These are phyloP conservation scores for Letharia lupina DNA, from an alignment of 495 filamentous ascomycete genomes.

Conservation along the genomic window DNA sequence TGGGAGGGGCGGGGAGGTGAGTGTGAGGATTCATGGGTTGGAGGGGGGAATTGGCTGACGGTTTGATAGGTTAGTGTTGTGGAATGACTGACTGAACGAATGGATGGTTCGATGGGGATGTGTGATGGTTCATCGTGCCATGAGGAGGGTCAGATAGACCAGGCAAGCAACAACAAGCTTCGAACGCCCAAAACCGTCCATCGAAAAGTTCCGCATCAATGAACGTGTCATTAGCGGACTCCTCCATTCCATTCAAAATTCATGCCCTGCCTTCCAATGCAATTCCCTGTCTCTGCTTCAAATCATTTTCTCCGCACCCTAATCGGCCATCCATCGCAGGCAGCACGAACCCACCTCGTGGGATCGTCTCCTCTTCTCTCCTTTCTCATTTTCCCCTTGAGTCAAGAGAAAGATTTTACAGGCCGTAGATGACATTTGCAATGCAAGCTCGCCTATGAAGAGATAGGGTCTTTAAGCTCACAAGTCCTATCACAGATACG, in stretches of 20 bases:
- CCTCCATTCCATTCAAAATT: neutral
- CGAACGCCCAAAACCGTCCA: neutral
- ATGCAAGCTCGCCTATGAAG: constrained; percentile 63
- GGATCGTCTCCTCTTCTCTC: constrained; percentile 10
- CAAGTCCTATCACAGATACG: constrained; percentile 91
- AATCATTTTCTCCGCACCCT: neutral
- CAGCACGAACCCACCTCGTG: constrained; percentile 1
- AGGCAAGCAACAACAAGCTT: neutral
- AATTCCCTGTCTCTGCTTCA: neutral
- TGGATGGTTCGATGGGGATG: too few species aligned
- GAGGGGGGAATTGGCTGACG: neutral
- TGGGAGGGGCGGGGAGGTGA: neutral
- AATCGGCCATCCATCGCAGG: constrained; percentile 10
- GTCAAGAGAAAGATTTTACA: constrained; percentile 7
- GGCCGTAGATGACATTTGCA: constrained; percentile 25
- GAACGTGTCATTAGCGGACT: neutral
- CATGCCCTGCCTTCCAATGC: neutral
- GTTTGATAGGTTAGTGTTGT: neutral
- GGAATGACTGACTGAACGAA: neutral
- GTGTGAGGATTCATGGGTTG: neutral
- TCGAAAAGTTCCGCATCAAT: neutral
- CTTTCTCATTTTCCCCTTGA: constrained; percentile 21
- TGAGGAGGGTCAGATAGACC: too few species aligned
- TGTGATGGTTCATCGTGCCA: too few species aligned
- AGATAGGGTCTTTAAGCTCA: constrained; percentile 67